Base-by-base conservation (phyloP, 2,329 filamentous ascomycete genomes). In the Chrysosphaeria jannelii region DNA sequence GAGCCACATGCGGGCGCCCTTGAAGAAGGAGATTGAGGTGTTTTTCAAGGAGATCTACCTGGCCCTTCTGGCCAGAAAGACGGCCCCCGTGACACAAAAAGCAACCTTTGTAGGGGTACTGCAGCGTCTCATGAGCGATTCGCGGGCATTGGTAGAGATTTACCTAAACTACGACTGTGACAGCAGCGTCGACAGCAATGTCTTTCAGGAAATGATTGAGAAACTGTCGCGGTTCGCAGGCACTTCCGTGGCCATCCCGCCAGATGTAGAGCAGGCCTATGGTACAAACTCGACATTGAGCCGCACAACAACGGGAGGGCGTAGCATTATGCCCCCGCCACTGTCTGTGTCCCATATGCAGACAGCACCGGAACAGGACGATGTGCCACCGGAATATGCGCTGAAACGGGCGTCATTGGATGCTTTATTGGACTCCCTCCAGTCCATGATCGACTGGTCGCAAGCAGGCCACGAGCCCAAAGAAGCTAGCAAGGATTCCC, bases 131-230 rank as follows among this genome's bases (percentile, higher is more conserved):
- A 79, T 71, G 28, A 65, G 62, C 10, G 85, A 97, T 39, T 75
- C 81, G 2, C 60, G 75, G 32, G 79, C 76, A 0, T 43, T 97
- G 23, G 85, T 97, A 10, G 85, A 97, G 43, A 69, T 79, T 9
- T 97, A 97, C 43, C 58, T 97, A 30, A 97, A 97, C 43, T 97
- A 97, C 39, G 85, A 97, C 41, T 97, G 85, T 45, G 88, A 93
- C 37, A 60, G 81, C 29, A 78, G 76, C 19, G 61, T 93, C 28
- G 61, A 93, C 28, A 81, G 93, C 45, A 97, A 97, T 43, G 85
- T 93, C 43, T 97, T 89, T 41, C 85, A 97, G 44, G 69, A 60
- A 11, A 67, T 93, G 25, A 79, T 97, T 23, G 88, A 97, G 41
- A 78, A 93, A 42, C 50, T 97, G 10, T 85, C 81, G 15, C 70